A percentile compares a stretch with the other conserved stretches of the same genome.
phyloP scores from a whole-genome alignment of 2,329 filamentous ascomycete genomes.

The Ophiobolus disseminans region DNA sequence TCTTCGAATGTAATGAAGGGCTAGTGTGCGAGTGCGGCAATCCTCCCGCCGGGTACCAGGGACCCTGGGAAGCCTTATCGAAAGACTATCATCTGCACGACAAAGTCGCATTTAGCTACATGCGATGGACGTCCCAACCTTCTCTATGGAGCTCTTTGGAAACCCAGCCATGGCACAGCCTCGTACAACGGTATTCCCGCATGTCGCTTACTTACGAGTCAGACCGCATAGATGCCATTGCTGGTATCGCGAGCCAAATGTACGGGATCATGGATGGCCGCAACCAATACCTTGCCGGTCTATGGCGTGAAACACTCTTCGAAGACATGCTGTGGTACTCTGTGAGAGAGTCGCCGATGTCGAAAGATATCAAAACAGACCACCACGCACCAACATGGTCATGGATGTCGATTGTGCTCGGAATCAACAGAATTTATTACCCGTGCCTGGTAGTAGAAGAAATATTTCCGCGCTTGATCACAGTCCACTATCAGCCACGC shows the following conservation, averaged over 20 bases:
- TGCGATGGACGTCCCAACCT: too few relatives aligned
- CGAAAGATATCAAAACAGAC: background rate
- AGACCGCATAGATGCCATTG: conserved; percentile 3
- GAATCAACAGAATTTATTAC: background rate
- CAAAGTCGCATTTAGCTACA: background rate
- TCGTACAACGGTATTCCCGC: background rate
- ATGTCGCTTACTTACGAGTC: background rate
- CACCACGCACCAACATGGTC: background rate
- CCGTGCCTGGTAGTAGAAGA: background rate
- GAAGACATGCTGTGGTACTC: conserved; percentile 1
- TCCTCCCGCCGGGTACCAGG: conserved; percentile 3
- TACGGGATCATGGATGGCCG: background rate
- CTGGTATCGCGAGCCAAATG: conserved; percentile 1
- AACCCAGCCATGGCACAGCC: background rate
- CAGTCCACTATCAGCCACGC: background rate
- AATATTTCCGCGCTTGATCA: background rate
- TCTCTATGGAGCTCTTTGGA: background rate
- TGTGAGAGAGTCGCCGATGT: too few relatives aligned
- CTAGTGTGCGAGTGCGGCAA: conserved; percentile 1
- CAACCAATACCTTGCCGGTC: conserved; percentile 4
- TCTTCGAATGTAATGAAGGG: conserved; percentile 2
- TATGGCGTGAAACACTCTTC: conserved; percentile 1
- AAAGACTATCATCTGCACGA: background rate
- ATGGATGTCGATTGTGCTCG: conserved; percentile 3
- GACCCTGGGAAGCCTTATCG: background rate